Percentiles rank a stretch among this genome's conserved stretches.
Conservation (phyloP, 148 eudicot genomes). For the Camellia sinensis region DNA sequence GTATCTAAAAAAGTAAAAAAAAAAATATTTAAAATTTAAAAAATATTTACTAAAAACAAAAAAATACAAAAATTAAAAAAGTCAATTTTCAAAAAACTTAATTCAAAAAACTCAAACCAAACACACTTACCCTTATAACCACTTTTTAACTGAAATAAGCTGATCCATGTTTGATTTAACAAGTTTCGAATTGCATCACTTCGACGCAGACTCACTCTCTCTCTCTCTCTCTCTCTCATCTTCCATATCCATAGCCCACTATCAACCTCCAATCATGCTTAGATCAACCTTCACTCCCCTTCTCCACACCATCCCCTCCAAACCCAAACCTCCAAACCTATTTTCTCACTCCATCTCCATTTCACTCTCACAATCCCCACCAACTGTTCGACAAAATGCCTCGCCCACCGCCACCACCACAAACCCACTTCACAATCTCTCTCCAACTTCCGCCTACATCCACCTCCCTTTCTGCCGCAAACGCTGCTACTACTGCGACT, state of each 20-base stretch:
- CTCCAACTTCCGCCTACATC: slow-evolving; percentile 82
- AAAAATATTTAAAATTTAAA: too few species aligned
- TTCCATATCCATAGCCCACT: too few species aligned
- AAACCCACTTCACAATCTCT: slow-evolving; percentile 36
- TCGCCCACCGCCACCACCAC: slow-evolving; percentile 20
- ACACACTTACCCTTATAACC: too few species aligned
- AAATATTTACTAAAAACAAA: too few species aligned
- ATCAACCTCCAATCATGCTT: slow-evolving; percentile 29
- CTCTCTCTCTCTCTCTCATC: not conserved
- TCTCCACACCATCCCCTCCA: slow-evolving; percentile 32
- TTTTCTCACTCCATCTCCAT: slow-evolving; percentile 10
- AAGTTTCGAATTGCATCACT: too few species aligned
- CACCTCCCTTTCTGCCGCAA: slow-evolving; percentile 98
- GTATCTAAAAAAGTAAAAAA: too few species aligned
- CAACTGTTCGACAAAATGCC: slow-evolving; percentile 85
- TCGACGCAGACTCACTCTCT: not conserved
- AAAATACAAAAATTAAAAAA: too few species aligned
- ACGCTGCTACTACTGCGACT: slow-evolving; percentile 96
- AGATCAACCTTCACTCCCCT: slow-evolving; percentile 44
- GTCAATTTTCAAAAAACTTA: too few species aligned
- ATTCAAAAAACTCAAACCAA: too few species aligned
- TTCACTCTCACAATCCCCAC: slow-evolving; percentile 34
- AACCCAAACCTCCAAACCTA: slow-evolving; percentile 29
- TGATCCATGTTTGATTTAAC: too few species aligned
- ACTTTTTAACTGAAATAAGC: too few species aligned